Evolutionary conservation across 2,329 filamentous ascomycete species (phyloP).

Genomic region (Hymenotorrendiella dingleyae): DNA sequence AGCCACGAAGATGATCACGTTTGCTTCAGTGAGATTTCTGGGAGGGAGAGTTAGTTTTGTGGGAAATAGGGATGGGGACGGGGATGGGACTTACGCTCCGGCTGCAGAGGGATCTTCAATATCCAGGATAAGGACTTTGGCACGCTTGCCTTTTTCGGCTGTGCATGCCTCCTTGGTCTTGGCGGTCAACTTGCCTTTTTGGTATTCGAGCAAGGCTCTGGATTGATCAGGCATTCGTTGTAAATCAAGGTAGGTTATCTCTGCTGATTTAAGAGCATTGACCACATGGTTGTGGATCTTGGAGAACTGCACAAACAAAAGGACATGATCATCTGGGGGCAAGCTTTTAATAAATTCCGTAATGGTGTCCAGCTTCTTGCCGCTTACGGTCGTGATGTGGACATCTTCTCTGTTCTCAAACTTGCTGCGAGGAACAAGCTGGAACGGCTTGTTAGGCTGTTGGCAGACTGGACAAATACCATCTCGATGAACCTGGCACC

Average conservation of each 20-base stretch:
- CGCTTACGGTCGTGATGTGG: too few relatives aligned
- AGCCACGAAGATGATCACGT: conserved; percentile 58
- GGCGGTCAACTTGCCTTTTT: conserved; percentile 31
- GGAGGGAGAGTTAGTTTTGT: conserved; percentile 7
- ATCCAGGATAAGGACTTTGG: conserved; percentile 48
- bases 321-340: conserved; percentile 40
- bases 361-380: conserved; percentile 40
- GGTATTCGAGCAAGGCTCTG: conserved; percentile 36
- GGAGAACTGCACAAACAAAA: conserved; percentile 50
- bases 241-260: conserved; percentile 34
- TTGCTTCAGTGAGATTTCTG: conserved; percentile 57
- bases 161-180: conserved; percentile 29
- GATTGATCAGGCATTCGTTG: conserved; percentile 26
- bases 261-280: conserved; percentile 27
- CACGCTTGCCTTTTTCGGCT: not conserved
- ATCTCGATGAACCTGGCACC: too few relatives aligned
- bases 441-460: too few relatives aligned
- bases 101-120: conserved; percentile 51
- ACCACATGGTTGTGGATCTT: conserved; percentile 37
- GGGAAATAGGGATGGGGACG: not conserved
- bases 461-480: too few relatives aligned
- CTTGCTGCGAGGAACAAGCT: too few relatives aligned
- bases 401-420: too few relatives aligned
- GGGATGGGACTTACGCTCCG: conserved; percentile 45
- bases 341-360: conserved; percentile 38